These are phyloP conservation scores for Triticum turgidum DNA, from an alignment of 176 grass and related monocot genomes.

Conservation along the genomic window DNA sequence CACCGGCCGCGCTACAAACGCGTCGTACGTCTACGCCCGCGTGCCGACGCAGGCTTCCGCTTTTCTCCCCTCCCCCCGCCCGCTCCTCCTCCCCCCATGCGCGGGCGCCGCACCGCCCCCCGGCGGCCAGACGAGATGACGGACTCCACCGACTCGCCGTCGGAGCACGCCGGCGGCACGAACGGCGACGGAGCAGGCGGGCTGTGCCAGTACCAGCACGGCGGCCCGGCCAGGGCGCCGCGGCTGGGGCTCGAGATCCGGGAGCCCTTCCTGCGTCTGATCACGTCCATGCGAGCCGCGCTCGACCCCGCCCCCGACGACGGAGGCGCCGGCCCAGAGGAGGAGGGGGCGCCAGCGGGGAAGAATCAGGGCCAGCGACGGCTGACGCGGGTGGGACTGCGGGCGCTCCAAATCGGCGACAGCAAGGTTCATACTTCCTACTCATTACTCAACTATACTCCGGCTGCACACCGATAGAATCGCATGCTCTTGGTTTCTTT, in stretches of 20 bases:
- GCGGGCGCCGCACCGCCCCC: background rate
- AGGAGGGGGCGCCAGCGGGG: background rate
- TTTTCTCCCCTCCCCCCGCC: background rate
- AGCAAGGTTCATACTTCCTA: background rate
- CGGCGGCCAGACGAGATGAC: background rate
- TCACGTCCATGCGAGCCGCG: background rate
- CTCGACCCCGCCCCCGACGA: background rate
- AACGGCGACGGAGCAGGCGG: background rate
- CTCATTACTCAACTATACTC: background rate
- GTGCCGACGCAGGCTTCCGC: background rate
- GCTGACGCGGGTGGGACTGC: background rate
- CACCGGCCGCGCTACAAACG: background rate
- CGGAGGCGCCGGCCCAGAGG: background rate
- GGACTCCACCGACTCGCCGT: background rate
- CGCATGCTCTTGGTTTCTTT: background rate
- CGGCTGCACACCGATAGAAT: background rate
- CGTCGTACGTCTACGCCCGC: background rate
- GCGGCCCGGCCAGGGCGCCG: background rate
- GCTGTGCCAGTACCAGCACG: background rate
- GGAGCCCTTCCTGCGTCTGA: background rate
- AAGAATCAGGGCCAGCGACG: background rate
- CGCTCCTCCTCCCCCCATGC: background rate
- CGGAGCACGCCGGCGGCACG: background rate
- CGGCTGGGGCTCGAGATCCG: background rate
- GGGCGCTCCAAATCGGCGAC: background rate